Conservation (phyloP, 306 rosid genomes). For the Rubus parviflorus region DNA sequence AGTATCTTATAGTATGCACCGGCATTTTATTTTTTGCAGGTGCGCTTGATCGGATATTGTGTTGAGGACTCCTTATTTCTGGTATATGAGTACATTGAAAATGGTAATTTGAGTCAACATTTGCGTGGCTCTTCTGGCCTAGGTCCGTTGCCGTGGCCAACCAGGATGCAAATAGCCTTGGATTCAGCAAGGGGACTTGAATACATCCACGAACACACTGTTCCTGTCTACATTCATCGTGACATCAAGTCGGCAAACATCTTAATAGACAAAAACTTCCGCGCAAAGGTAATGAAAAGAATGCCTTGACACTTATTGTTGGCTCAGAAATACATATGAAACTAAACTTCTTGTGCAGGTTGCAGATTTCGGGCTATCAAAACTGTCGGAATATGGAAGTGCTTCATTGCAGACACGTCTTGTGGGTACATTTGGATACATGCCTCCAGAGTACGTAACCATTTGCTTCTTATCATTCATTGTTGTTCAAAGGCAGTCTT, state of each 20-base stretch:
- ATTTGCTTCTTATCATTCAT: constrained; percentile 5
- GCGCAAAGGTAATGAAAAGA: constrained; percentile 55
- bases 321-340: background rate
- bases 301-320: background rate
- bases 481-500: background rate
- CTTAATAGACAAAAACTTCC: constrained; percentile 67
- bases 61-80: constrained; percentile 67
- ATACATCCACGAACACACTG: constrained; percentile 83
- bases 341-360: constrained; percentile 42
- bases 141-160: constrained; percentile 68
- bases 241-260: constrained; percentile 77
- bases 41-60: constrained; percentile 73
- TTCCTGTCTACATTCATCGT: constrained; percentile 76
- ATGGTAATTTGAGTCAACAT: constrained; percentile 67
- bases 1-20: background rate
- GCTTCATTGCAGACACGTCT: constrained; percentile 60
- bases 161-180: constrained; percentile 71
- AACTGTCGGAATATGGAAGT: constrained; percentile 56
- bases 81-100: constrained; percentile 73
- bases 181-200: constrained; percentile 79
- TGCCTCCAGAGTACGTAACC: constrained; percentile 70
- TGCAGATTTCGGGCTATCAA: constrained; percentile 78
- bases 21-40: constrained; percentile 36
- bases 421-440: constrained; percentile 80
- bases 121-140: constrained; percentile 52